Conservation (phyloP, 2,329 filamentous ascomycete species). For the Zelopaecilomyces penicillatus region DNA sequence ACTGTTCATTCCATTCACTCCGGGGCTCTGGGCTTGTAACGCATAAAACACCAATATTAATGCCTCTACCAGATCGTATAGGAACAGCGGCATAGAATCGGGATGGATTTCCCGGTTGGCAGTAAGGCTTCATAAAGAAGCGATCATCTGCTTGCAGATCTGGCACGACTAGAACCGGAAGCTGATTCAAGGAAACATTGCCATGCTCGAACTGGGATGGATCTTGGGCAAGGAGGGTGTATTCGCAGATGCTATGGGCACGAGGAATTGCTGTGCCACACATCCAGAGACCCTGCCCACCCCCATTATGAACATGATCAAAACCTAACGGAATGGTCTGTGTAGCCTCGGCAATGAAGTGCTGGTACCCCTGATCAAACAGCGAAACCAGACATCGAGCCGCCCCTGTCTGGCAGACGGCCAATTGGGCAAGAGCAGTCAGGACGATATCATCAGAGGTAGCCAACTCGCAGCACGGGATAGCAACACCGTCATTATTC, state of each 20-base stretch:
- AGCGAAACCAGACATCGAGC: conserved; percentile 37
- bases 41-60: conserved; percentile 28
- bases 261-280: conserved; percentile 17
- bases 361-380: conserved; percentile 36
- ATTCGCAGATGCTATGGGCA: conserved; percentile 12
- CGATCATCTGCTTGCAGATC: conserved; percentile 21
- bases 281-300: conserved; percentile 9
- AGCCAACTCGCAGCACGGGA: conserved; percentile 9
- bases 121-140: conserved; percentile 15
- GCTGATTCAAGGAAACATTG: conserved; percentile 5
- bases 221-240: conserved; percentile 9
- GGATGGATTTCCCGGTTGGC: conserved; percentile 10
- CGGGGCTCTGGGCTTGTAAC: conserved; percentile 11
- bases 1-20: conserved; percentile 13
- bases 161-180: conserved; percentile 22
- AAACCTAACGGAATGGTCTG: conserved; percentile 23
- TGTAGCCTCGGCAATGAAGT: conserved; percentile 40
- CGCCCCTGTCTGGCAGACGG: conserved; percentile 31
- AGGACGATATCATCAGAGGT: conserved; percentile 26
- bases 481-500: conserved; percentile 2
- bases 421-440: conserved; percentile 39
- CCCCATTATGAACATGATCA: conserved; percentile 1
- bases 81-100: conserved; percentile 28
- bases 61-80: conserved; percentile 22
- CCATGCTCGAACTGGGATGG: neutral